Conservation (phyloP, 2,329 filamentous ascomycete genomes). For the Colletotrichum lentis region DNA sequence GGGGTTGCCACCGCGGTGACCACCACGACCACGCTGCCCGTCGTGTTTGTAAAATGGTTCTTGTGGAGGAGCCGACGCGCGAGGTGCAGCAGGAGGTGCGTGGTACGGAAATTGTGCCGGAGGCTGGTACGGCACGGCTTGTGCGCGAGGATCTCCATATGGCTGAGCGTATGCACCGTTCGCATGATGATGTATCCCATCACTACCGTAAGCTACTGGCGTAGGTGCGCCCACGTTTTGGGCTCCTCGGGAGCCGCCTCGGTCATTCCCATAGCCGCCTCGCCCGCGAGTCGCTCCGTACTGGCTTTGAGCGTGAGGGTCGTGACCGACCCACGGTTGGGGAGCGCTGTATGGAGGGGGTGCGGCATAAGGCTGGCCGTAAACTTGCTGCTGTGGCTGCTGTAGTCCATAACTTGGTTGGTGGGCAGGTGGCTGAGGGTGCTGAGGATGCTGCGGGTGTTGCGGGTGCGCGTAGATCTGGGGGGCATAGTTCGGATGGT, state of each 20-base stretch:
- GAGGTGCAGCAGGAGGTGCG: slow-evolving; percentile 50
- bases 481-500: slow-evolving; percentile 67
- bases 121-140: slow-evolving; percentile 44
- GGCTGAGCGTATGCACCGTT: slow-evolving; percentile 51
- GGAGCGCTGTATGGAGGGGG: slow-evolving; percentile 46
- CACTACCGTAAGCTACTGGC: slow-evolving; percentile 47
- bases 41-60: slow-evolving; percentile 45
- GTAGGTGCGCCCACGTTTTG: slow-evolving; percentile 47
- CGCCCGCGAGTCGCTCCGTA: slow-evolving; percentile 53
- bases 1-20: slow-evolving; percentile 47
- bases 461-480: slow-evolving; percentile 58
- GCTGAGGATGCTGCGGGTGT: slow-evolving; percentile 42
- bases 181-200: slow-evolving; percentile 45
- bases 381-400: slow-evolving; percentile 49
- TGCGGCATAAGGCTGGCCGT: slow-evolving; percentile 49
- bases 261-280: slow-evolving; percentile 56
- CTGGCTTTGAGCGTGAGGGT: slow-evolving; percentile 47
- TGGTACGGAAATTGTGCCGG: slow-evolving; percentile 49
- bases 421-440: slow-evolving; percentile 46
- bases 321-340: slow-evolving; percentile 48
- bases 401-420: slow-evolving; percentile 55
- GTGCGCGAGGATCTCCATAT: slow-evolving; percentile 52
- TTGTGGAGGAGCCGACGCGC: slow-evolving; percentile 47
- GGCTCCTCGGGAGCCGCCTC: slow-evolving; percentile 49
- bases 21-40: slow-evolving; percentile 47